A percentile compares a stretch with the other conserved stretches of the same genome.
Evolutionary conservation across 192 early-diverging fungal genomes (phyloP).

Genomic region (Neocallimastix lanati): DNA sequence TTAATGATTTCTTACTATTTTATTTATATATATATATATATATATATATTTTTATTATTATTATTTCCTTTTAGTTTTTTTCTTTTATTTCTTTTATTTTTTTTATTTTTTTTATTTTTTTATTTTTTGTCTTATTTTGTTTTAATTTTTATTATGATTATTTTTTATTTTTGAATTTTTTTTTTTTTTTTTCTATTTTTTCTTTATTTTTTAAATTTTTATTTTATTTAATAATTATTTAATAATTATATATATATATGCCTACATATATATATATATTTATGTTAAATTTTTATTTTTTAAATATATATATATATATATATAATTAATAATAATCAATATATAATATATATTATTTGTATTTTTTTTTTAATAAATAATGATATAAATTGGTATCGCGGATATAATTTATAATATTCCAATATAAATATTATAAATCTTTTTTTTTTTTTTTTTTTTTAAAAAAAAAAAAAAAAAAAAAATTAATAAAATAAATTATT

Average conservation of each 20-base stretch:
- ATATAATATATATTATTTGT: too few species aligned
- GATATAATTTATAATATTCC: too few species aligned
- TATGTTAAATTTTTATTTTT: not conserved
- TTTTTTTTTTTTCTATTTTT: not conserved
- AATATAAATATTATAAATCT: too few species aligned
- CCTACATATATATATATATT: too few species aligned
- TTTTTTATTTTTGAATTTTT: not conserved
- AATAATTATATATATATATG: too few species aligned
- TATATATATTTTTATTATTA: too few species aligned
- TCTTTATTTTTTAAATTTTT: not conserved
- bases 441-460: too few species aligned
- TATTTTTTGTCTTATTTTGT: not conserved
- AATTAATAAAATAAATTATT: not conserved
- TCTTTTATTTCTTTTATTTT: not conserved
- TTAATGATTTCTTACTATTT: too few species aligned
- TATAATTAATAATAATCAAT: constrained; percentile 15
- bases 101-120: not conserved
- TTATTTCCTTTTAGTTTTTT: constrained; percentile 4
- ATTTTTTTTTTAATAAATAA: too few species aligned
- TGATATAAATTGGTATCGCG: not conserved
- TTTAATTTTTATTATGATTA: constrained; percentile 11
- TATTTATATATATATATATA: too few species aligned
- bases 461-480: too few species aligned
- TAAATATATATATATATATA: constrained; percentile 12
- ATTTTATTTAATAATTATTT: not conserved